Evolutionary conservation across 2,329 filamentous ascomycete genomes (phyloP), one percentile per base, ranked within the genome.

Genomic region (Shiraia sp.): DNA sequence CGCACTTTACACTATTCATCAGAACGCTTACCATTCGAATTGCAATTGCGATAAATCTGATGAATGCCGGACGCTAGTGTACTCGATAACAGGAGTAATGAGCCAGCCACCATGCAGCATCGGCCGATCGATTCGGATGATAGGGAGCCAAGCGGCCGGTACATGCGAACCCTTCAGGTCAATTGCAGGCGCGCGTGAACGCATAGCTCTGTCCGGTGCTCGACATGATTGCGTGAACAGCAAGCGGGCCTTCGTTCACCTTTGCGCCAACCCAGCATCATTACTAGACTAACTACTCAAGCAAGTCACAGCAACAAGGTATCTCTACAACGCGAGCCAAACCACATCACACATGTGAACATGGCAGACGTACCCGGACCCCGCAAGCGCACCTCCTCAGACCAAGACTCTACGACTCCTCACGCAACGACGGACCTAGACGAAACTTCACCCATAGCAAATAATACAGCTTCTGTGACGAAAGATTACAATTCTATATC

Each of bases 401-500:
- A 47, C 10, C 37, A n/a, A 14, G 37, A 36, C 24, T 33, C 29
- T 27, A 31, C 38, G 9, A 36, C 23, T 16, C 33, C 19, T 36
- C 25, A 19, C 24, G 24, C 27, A 36, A 28, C 43, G 30, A 16
- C 40, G 17, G 5, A 38, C 32, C 31, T 38, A 23, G 69, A 72
- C 40, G 72, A 75, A 47, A 47, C 49, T 7, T 54, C 50, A 8
- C 57, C 63, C 10, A 66, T 67, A 23, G 49, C 57, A 10, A 28
- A 37, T 14, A 28, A 51, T 16, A 36, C 33, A 23, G 34, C 39
- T 16, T 12, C 9, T 2, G 8, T 22, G 3, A 12, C 29, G 6
- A 43, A 40, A 32, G 55, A 60, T 22, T 65, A 66, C 36, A 44
- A 58, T 8, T 53, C 60, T 8, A 62, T 65, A 33, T 58, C 52